Evolutionary conservation across 768 basidiomycete species (phyloP).

Genomic region (Suillus alpinus): DNA sequence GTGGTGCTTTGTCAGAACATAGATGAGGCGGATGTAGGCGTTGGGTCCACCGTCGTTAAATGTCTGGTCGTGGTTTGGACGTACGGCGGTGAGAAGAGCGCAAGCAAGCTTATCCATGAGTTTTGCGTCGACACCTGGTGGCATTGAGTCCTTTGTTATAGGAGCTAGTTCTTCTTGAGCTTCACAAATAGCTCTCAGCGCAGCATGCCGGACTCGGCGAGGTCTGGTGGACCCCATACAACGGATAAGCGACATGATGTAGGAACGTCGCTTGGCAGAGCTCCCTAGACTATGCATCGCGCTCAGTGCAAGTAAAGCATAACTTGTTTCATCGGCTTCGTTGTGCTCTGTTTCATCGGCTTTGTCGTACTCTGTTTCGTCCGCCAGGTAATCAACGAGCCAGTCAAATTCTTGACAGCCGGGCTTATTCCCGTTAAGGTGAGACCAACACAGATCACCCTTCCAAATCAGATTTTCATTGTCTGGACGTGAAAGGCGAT

Average conservation of each 20-base stretch:
- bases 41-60: no score
- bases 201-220: neutral
- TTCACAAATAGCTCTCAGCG: neutral
- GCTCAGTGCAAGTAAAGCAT: neutral
- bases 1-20: no score
- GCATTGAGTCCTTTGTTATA: neutral
- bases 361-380: neutral
- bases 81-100: no score
- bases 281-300: neutral
- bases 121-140: neutral
- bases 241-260: neutral
- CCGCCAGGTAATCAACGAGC: neutral
- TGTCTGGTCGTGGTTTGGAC: no score
- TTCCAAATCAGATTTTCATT: neutral
- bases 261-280: neutral
- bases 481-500: neutral
- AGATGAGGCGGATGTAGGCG: no score
- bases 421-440: neutral
- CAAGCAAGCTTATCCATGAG: neutral
- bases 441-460: neutral
- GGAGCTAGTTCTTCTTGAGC: neutral
- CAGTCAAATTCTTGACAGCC: neutral
- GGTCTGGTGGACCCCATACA: neutral
- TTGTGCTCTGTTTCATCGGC: neutral
- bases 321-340: neutral